These are phyloP conservation scores for Penicillium sclerotigenum DNA, from an alignment of 2,329 filamentous ascomycete species.

Conservation along the genomic window DNA sequence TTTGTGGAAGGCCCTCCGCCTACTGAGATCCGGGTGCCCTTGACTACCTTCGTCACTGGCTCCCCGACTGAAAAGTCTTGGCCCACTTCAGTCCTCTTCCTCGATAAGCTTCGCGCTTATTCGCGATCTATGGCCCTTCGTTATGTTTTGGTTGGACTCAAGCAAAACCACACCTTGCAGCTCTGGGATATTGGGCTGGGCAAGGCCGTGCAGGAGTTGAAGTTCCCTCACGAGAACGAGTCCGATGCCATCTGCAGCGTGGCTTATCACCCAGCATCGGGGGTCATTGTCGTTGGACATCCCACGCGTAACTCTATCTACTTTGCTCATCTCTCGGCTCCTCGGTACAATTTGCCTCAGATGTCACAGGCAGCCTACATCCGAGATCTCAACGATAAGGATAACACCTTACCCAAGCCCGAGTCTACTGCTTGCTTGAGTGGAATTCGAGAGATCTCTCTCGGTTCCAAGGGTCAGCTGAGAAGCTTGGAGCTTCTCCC, in stretches of 20 bases:
- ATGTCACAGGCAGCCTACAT: slow-evolving; percentile 89
- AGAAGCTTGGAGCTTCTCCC: slow-evolving; percentile 87
- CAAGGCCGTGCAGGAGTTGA: slow-evolving; percentile 95
- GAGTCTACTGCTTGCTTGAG: slow-evolving; percentile 97
- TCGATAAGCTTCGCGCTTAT: slow-evolving; percentile 94
- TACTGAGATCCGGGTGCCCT: slow-evolving; percentile 77
- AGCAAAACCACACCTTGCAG: slow-evolving; percentile 98
- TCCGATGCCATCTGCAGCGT: slow-evolving; percentile 98
- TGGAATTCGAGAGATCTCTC: slow-evolving; percentile 91
- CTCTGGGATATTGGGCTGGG: slow-evolving; percentile 95
- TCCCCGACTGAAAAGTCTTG: slow-evolving; percentile 89
- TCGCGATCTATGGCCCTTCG: slow-evolving; percentile 83
- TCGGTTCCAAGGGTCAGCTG: slow-evolving; percentile 78
- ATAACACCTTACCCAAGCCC: slow-evolving; percentile 71
- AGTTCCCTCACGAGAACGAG: slow-evolving; percentile 92
- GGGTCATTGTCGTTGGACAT: slow-evolving; percentile 92
- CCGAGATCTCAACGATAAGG: slow-evolving; percentile 69
- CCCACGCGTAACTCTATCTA: slow-evolving; percentile 97
- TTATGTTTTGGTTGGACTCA: slow-evolving; percentile 96
- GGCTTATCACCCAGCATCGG: slow-evolving; percentile 85
- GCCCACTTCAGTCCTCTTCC: slow-evolving; percentile 91
- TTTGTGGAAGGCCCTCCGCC: slow-evolving; percentile 46
- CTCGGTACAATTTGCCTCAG: slow-evolving; percentile 76
- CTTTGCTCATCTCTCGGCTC: slow-evolving; percentile 91
- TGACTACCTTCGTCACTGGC: slow-evolving; percentile 83